Evolutionary conservation across 352 stramenopile genomes (phyloP), one percentile per base, ranked within the genome.

Genomic region (Pythium dissimile): DNA sequence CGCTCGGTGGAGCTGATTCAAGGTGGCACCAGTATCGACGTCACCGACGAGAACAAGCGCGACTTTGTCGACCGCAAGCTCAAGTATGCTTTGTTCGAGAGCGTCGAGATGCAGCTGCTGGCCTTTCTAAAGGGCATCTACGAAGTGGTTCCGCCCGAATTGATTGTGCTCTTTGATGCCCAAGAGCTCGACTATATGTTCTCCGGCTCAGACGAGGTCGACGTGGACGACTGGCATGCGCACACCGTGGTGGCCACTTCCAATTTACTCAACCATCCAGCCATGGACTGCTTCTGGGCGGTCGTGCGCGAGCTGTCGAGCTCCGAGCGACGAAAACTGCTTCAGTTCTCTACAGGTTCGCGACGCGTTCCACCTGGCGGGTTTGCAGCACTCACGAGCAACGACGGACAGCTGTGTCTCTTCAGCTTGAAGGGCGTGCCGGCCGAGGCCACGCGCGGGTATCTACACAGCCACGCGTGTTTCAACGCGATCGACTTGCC

Each of bases 1-100:
- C 54, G 24, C 16, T 66, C 80, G 38, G 66, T 83, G 35, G 78
- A 88, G 24, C 27, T 88, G 24, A 72, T 86, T 7, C 66, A 72
- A 13, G 59, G 72, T 51, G 78, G 78, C 48, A 51, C 59, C 20
- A 64, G 76, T 23, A 54, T 98, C 26, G 73, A 86, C 10, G 89
- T 99, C 8, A 98, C 83, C 7, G 94, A 97, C 51, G 83, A 88
- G 37, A 99, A 98, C 77, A 89, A 98, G 46, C 75, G 78, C 8
- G 80, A 97, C 64, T 99, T 96, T 59, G 63, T 98, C 21, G 80
- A 98, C 39, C 80, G 85, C 28, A 88, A 85, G 42, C 77, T 97
- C 24, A 89, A 95, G 67, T 97, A 98, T 66, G 71, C 83, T 34
- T 54, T 98, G 20, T 74, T 97, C 55, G 88, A 84, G 38, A 72